phyloP scores from a whole-genome alignment of 805 yeast genomes.

The Wickerhamiella brachini region DNA sequence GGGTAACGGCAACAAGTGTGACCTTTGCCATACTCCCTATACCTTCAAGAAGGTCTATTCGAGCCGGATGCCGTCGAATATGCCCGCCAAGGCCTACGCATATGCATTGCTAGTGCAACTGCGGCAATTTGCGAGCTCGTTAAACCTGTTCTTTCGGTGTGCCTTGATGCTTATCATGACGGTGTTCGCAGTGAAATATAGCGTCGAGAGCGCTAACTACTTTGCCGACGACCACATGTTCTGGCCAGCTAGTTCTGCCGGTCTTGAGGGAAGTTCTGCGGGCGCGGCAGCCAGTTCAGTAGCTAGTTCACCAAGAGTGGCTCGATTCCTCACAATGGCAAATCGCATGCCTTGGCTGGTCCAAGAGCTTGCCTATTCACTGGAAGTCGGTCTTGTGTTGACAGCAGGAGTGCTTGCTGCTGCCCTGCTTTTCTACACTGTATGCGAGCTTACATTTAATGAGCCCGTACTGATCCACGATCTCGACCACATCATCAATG shows the following conservation, averaged over 20 bases:
- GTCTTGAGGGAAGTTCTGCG: too few species aligned
- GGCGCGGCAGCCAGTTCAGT: too few species aligned
- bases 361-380: constrained; percentile 1
- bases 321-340: constrained; percentile 13
- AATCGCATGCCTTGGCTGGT: constrained; percentile 7
- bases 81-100: constrained; percentile 36
- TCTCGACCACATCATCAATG: constrained; percentile 13
- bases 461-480: constrained; percentile 12
- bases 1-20: constrained; percentile 56
- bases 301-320: constrained; percentile 16
- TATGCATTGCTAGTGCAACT: not conserved
- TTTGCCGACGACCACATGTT: constrained; percentile 1
- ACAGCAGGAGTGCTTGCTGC: not conserved
- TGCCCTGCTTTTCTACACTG: constrained; percentile 6
- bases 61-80: constrained; percentile 46
- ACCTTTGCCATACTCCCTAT: constrained; percentile 71
- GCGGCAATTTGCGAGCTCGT: constrained; percentile 6
- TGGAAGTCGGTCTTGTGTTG: constrained; percentile 6
- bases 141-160: constrained; percentile 10
- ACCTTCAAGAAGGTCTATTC: constrained; percentile 52
- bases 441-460: constrained; percentile 9
- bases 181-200: constrained; percentile 6
- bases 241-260: constrained; percentile 10
- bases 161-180: constrained; percentile 12
- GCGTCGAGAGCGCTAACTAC: not conserved